Evolutionary conservation across 106 monocot species (phyloP).

Genomic region (Phalaenopsis aphrodite): DNA sequence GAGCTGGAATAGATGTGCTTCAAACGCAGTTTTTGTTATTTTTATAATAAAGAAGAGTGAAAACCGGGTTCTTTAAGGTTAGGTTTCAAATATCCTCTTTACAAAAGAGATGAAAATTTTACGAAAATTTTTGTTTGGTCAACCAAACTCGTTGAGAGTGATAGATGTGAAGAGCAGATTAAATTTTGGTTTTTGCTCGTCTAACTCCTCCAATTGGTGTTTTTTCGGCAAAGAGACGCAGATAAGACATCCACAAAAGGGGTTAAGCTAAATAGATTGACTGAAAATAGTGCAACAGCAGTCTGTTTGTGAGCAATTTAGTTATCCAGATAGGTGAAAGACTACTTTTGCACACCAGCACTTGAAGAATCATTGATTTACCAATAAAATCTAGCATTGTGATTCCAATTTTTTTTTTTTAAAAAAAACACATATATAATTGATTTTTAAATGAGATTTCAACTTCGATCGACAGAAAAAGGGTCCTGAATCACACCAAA

Average conservation of each 20-base stretch:
- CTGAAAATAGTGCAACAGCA: background rate
- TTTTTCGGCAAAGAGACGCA: background rate
- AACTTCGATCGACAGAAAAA: background rate
- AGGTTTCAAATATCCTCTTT: too few species aligned
- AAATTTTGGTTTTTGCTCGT: background rate
- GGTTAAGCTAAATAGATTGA: background rate
- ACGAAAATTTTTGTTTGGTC: background rate
- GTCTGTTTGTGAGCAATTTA: background rate
- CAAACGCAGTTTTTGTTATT: too few species aligned
- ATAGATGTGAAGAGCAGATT: background rate
- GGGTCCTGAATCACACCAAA: background rate
- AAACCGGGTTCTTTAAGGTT: too few species aligned
- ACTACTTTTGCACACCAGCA: background rate
- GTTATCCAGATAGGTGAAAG: background rate
- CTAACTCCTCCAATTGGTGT: background rate
- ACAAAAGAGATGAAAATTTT: background rate
- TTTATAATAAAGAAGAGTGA: too few species aligned
- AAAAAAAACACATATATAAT: background rate
- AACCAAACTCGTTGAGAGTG: background rate
- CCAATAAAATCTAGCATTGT: background rate
- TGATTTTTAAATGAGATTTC: slow-evolving; percentile 2
- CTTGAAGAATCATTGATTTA: background rate
- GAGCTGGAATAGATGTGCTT: too few species aligned
- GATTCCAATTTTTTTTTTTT: background rate
- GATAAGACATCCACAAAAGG: background rate